phyloP scores from a whole-genome alignment of 2,329 filamentous ascomycete genomes.

The Chaetomium sp. region DNA sequence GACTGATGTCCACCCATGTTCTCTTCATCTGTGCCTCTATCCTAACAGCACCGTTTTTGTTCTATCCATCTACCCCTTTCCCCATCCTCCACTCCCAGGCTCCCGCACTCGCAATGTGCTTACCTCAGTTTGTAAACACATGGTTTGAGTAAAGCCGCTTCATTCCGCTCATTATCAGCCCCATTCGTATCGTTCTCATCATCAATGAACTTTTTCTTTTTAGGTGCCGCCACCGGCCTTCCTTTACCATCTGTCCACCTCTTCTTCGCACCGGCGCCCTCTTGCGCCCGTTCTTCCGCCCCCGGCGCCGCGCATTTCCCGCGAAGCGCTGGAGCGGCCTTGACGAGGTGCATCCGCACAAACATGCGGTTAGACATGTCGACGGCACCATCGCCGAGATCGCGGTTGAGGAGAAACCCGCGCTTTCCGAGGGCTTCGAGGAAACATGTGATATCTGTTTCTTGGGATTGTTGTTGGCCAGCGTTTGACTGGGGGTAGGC shows the following conservation, averaged over 20 bases:
- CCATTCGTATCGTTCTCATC: conserved; percentile 47
- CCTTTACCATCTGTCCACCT: conserved; percentile 34
- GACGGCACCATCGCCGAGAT: conserved; percentile 48
- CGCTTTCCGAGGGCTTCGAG: conserved; percentile 72
- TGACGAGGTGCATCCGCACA: conserved; percentile 92
- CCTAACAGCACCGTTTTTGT: not conserved
- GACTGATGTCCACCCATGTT: not conserved
- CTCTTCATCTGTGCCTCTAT: not conserved
- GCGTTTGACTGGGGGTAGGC: conserved; percentile 30
- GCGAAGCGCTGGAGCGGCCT: conserved; percentile 65
- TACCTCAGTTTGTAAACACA: conserved; percentile 92
- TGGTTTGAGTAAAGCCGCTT: conserved; percentile 69
- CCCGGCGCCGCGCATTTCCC: conserved; percentile 66
- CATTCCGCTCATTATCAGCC: conserved; percentile 60
- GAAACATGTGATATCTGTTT: conserved; percentile 84
- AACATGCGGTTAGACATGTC: conserved; percentile 97
- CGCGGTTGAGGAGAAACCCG: conserved; percentile 76
- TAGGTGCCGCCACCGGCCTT: conserved; percentile 6
- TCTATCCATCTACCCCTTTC: not conserved
- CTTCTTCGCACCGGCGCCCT: conserved; percentile 27
- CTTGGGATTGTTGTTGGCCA: conserved; percentile 53
- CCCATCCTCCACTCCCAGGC: not conserved
- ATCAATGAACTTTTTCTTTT: conserved; percentile 49
- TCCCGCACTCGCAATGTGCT: not conserved
- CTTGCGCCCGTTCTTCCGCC: conserved; percentile 18